These are phyloP conservation scores for Citrus hindsii DNA, from an alignment of 345 rosid species.

Conservation along the genomic window DNA sequence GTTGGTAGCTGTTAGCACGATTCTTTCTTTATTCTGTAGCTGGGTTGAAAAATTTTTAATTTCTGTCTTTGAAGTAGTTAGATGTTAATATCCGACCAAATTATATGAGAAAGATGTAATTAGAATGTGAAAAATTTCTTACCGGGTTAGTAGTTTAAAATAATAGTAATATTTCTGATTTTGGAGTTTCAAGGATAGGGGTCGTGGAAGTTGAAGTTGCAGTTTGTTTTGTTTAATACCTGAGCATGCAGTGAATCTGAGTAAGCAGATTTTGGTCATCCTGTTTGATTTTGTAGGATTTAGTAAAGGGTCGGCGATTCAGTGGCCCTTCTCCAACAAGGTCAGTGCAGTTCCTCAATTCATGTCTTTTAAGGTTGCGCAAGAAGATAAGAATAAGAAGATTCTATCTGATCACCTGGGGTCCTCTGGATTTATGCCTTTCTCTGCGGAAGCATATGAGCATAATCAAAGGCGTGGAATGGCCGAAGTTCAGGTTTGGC, in stretches of 20 bases:
- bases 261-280: not conserved
- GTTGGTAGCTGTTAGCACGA: not conserved
- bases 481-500: conserved; percentile 36
- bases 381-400: conserved; percentile 38
- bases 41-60: not conserved
- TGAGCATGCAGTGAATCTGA: conserved; percentile 5
- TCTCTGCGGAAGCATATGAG: conserved; percentile 24
- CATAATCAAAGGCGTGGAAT: conserved; percentile 7
- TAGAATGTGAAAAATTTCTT: not conserved
- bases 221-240: not conserved
- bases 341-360: conserved; percentile 38
- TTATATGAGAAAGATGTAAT: not conserved
- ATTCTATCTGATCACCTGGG: conserved; percentile 23
- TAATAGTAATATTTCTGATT: not conserved
- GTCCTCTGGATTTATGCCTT: conserved; percentile 31
- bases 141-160: not conserved
- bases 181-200: not conserved
- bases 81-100: not conserved
- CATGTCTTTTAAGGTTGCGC: conserved; percentile 40
- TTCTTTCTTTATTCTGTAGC: not conserved
- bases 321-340: conserved; percentile 52
- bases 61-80: not conserved
- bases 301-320: conserved; percentile 34
- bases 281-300: conserved; percentile 28
- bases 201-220: not conserved